A percentile compares a stretch with the other conserved stretches of the same genome.
These are phyloP conservation scores for Jatropha podagrica DNA, from an alignment of 441 rosid genomes.

Conservation along the genomic window DNA sequence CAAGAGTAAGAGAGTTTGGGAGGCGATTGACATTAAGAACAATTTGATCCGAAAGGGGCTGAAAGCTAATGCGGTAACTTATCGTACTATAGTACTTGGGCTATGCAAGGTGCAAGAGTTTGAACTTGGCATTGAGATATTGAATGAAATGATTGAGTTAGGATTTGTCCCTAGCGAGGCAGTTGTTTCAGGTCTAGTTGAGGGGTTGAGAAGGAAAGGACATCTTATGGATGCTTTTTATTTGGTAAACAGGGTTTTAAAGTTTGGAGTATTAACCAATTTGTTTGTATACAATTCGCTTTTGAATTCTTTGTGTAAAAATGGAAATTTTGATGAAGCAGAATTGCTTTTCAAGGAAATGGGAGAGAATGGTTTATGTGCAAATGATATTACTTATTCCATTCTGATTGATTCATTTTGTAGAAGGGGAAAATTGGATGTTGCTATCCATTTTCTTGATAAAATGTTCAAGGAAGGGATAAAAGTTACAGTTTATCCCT, in stretches of 20 bases:
- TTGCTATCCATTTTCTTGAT: slow-evolving; percentile 47
- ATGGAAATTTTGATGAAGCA: slow-evolving; percentile 57
- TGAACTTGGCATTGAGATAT: slow-evolving; percentile 49
- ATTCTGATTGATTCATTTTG: slow-evolving; percentile 77
- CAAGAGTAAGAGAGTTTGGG: slow-evolving; percentile 54
- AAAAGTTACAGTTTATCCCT: slow-evolving; percentile 61
- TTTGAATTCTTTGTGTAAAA: slow-evolving; percentile 68
- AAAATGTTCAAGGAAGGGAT: slow-evolving; percentile 55
- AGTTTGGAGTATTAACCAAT: slow-evolving; percentile 52
- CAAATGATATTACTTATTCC: slow-evolving; percentile 66
- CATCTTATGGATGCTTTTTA: slow-evolving; percentile 48
- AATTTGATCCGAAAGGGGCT: slow-evolving; percentile 41
- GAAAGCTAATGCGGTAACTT: slow-evolving; percentile 61
- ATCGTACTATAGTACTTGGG: slow-evolving; percentile 67
- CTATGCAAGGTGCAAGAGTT: slow-evolving; percentile 62
- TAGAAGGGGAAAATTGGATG: slow-evolving; percentile 65
- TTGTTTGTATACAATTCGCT: slow-evolving; percentile 71
- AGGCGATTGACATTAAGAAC: slow-evolving; percentile 69
- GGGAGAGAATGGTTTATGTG: slow-evolving; percentile 41
- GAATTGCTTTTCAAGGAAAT: slow-evolving; percentile 59
- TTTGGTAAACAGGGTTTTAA: slow-evolving; percentile 50
- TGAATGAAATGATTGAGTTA: slow-evolving; percentile 65
- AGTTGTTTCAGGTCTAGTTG: slow-evolving; percentile 59
- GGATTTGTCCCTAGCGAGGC: slow-evolving; percentile 69
- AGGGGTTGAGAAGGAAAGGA: slow-evolving; percentile 70